Evolutionary conservation across 345 rosid species (phyloP), one percentile per base, ranked within the genome.

Genomic region (Syzygium aromaticum): DNA sequence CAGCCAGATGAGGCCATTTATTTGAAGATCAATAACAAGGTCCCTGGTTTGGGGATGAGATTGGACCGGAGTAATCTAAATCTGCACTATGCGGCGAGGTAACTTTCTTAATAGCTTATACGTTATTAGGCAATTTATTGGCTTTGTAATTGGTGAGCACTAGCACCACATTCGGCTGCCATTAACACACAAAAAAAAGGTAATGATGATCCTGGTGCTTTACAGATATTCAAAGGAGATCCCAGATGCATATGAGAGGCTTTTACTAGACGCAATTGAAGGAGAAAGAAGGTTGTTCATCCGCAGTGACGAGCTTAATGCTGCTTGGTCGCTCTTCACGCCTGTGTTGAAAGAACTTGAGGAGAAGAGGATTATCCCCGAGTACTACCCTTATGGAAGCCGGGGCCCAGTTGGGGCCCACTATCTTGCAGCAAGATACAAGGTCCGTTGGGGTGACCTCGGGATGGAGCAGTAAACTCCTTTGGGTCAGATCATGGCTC

Each of bases 331-430:
- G 0, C 93, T 94, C 52, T 98, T 98, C 88, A 95, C 97, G 49
- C 99, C 98, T 1, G 94, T 95, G 88, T 91, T 98, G 80, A 93
- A 92, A 84, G 99, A 98, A 91, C 88, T 95, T 49, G 99, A 98
- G 89, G 96, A 93, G 93, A 96, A 94, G 88, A 94, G 92, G 92
- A 92, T 92, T 40, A 89, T 91, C 61, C 99, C 99, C 0, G 99
- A 98, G 89, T 94, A 93, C 92, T 98, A 98, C 88, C 99, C 99
- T 77, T 94, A 95, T 19, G 98, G 99, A n/a, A 98, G 99, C 88
- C 96, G 99, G 59, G 99, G 99, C 86, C 99, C 99, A 23, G 99
- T 96, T 1, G 99, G 99, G 80, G 99, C 99, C 85, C 99, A 98
- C 90, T 98, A 98, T 89, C 98, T 98, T 63, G 98, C 99, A 11